These are phyloP conservation scores for Nicotiana undulata DNA, from an alignment of 257 asterid species.

Conservation along the genomic window DNA sequence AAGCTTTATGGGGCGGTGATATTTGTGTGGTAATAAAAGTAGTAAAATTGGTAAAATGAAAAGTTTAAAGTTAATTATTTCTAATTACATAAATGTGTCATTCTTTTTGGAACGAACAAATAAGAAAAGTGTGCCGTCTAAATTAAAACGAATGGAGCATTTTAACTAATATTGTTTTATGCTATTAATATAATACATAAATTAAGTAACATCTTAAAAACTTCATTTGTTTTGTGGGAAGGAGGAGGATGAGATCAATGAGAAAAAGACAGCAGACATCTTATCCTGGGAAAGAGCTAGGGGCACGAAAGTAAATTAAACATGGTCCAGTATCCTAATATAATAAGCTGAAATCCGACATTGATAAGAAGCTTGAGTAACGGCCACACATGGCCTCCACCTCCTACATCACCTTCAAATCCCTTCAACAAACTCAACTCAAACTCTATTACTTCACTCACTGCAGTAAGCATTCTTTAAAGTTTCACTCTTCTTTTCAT, in stretches of 20 bases:
- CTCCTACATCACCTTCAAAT: slow-evolving; percentile 40
- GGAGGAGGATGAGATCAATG: too few relatives aligned
- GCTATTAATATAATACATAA: too few relatives aligned
- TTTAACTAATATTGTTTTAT: too few relatives aligned
- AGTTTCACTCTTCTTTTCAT: slow-evolving; percentile 17
- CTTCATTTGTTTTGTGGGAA: too few relatives aligned
- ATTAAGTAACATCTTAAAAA: too few relatives aligned
- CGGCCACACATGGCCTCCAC: slow-evolving; percentile 47
- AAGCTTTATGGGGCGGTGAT: fast-evolving
- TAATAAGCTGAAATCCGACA: neutral
- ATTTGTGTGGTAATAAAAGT: too few relatives aligned
- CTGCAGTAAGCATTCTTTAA: slow-evolving; percentile 33
- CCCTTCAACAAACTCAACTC: slow-evolving; percentile 42
- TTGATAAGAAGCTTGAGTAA: slow-evolving; percentile 13
- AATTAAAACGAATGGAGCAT: too few relatives aligned
- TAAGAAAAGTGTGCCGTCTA: too few relatives aligned
- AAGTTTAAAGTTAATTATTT: too few relatives aligned
- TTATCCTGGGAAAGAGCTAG: neutral
- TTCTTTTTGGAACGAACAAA: too few relatives aligned
- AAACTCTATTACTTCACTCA: slow-evolving; percentile 40
- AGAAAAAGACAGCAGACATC: neutral
- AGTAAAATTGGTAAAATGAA: too few relatives aligned
- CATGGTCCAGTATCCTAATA: neutral
- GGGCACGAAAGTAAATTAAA: neutral
- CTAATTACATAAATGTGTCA: too few relatives aligned